Evolutionary conservation across 2,329 filamentous ascomycete genomes (phyloP).

Genomic region (Colletotrichum sp.): DNA sequence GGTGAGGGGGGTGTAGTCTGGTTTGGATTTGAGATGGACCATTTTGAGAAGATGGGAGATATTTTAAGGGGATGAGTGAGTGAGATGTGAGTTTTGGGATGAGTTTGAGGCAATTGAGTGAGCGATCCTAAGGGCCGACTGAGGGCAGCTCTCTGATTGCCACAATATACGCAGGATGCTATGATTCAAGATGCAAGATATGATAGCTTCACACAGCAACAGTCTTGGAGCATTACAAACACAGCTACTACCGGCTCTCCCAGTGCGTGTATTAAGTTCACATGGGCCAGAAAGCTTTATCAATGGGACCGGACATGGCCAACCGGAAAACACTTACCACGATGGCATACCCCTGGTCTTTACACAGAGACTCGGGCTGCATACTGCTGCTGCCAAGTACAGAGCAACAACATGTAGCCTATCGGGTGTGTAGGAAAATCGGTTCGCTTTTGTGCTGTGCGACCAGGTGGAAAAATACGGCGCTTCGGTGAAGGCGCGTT

Average conservation of each 20-base stretch:
- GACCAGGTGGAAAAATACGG: not conserved
- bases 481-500: not conserved
- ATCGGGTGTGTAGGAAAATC: not conserved
- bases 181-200: not conserved
- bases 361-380: not conserved
- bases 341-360: not conserved
- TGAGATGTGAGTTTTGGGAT: not conserved
- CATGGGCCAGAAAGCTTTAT: not conserved
- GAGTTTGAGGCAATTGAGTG: not conserved
- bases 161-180: not conserved
- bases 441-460: fast-evolving
- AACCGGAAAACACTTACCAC: not conserved
- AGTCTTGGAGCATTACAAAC: not conserved
- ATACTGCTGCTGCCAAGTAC: not conserved
- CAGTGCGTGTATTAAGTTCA: not conserved
- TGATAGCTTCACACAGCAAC: not conserved
- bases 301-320: not conserved
- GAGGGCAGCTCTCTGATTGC: not conserved
- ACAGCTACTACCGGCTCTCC: fast-evolving
- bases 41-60: not conserved
- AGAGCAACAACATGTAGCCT: not conserved
- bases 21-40: slow-evolving; percentile 29
- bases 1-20: slow-evolving; percentile 31
- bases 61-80: not conserved
- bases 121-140: not conserved